Evolutionary conservation across 148 eudicot species (phyloP).

Genomic region (Rhododendron kiyosumense): DNA sequence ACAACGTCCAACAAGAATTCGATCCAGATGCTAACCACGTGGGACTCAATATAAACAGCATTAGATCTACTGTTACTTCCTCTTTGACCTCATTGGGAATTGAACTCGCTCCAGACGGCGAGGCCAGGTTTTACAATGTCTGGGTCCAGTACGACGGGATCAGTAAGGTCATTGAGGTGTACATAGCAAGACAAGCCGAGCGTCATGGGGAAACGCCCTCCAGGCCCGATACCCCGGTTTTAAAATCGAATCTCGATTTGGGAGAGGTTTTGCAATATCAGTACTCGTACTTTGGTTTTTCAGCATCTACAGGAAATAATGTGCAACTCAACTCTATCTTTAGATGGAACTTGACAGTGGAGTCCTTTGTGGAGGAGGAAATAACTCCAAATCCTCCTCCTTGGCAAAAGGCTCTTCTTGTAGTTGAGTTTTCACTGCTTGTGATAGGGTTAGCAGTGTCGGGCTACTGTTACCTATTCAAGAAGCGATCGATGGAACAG

Average conservation of each 20-base stretch:
- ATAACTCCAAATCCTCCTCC: too few relatives aligned
- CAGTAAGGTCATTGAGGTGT: slow-evolving; percentile 40
- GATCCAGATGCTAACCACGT: slow-evolving; percentile 78
- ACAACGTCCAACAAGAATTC: slow-evolving; percentile 42
- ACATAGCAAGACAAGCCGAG: slow-evolving; percentile 17
- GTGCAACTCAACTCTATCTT: slow-evolving; percentile 58
- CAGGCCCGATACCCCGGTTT: slow-evolving; percentile 47
- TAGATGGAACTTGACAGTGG: slow-evolving; percentile 52
- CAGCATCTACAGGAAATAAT: slow-evolving; percentile 31
- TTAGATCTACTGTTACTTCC: slow-evolving; percentile 29
- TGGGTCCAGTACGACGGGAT: slow-evolving; percentile 72
- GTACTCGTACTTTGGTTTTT: too few relatives aligned
- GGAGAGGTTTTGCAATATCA: slow-evolving; percentile 20
- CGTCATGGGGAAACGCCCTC: too few relatives aligned
- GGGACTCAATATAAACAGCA: slow-evolving; percentile 52
- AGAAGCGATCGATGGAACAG: slow-evolving; percentile 4
- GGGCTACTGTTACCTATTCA: slow-evolving; percentile 13
- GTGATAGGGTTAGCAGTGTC: slow-evolving; percentile 9
- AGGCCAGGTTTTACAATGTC: slow-evolving; percentile 40
- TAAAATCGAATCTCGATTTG: slow-evolving; percentile 40
- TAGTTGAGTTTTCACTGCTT: slow-evolving; percentile 16
- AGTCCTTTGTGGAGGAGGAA: background rate
- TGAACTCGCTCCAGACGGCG: slow-evolving; percentile 27
- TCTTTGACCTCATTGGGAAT: slow-evolving; percentile 32
- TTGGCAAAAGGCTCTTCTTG: slow-evolving; percentile 5